Evolutionary conservation across 306 rosid species (phyloP).

Genomic region (Acmispon strigosus): DNA sequence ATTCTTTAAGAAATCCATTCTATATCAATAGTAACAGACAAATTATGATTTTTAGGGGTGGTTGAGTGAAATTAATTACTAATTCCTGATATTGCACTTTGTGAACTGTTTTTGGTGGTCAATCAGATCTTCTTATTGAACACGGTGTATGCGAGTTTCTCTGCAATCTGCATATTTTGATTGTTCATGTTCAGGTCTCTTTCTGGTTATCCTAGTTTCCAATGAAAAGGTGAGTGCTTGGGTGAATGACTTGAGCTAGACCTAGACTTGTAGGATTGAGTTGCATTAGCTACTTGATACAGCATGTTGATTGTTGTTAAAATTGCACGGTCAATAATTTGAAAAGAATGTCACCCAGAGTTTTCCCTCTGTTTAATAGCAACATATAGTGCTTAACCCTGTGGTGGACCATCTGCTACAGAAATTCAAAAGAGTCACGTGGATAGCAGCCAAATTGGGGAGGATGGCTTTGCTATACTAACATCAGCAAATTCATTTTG

Average conservation of each 20-base stretch:
- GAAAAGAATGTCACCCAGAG: not conserved
- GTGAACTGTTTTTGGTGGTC: not conserved
- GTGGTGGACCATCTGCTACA: not conserved
- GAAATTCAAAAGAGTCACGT: no score
- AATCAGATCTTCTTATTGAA: not conserved
- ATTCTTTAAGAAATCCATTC: not conserved
- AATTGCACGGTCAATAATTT: not conserved
- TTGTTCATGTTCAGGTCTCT: not conserved
- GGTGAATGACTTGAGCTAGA: not conserved
- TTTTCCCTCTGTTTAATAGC: not conserved
- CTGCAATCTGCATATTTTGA: not conserved
- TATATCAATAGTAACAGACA: not conserved
- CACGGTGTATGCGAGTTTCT: not conserved
- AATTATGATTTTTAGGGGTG: not conserved
- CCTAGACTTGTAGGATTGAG: no score
- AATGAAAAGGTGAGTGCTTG: not conserved
- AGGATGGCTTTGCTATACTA: not conserved
- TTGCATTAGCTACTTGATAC: not conserved
- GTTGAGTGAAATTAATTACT: not conserved
- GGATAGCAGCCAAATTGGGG: not conserved
- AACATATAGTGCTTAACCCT: not conserved
- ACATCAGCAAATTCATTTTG: not conserved
- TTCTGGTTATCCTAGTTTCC: not conserved
- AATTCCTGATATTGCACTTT: not conserved
- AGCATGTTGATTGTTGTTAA: not conserved